Evolutionary conservation across 2,329 filamentous ascomycete species (phyloP).

Genomic region (Cadophora luteo-olivacea): DNA sequence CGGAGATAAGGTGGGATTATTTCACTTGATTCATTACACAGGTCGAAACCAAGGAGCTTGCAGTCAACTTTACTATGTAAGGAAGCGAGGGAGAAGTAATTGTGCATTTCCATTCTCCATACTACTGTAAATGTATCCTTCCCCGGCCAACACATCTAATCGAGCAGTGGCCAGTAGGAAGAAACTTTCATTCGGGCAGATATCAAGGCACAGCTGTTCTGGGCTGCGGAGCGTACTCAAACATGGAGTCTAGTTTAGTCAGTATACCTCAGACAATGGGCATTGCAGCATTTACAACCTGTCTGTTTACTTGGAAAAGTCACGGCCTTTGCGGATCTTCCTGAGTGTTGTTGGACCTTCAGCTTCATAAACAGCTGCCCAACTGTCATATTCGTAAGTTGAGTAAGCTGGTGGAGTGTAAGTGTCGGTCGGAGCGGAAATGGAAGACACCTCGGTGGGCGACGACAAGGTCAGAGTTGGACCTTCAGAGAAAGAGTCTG

Average conservation of each 20-base stretch:
- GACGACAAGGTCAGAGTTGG: background rate
- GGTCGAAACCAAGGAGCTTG: background rate
- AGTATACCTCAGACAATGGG: background rate
- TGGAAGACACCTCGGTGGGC: background rate
- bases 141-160: background rate
- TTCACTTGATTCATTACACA: background rate
- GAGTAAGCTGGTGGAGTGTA: background rate
- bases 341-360: conserved; percentile 15
- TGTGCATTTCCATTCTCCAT: too few species aligned
- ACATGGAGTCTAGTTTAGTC: background rate
- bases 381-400: background rate
- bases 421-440: background rate
- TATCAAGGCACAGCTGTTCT: background rate
- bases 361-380: background rate
- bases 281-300: background rate
- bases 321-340: conserved; percentile 6
- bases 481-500: background rate
- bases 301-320: background rate
- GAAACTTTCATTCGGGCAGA: conserved; percentile 14
- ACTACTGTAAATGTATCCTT: background rate
- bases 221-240: background rate
- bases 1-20: background rate
- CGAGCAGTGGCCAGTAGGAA: background rate
- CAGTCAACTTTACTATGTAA: background rate
- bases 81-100: too few species aligned